These are phyloP conservation scores for Phytophthora fragariaefolia DNA, from an alignment of 352 stramenopile genomes.

Conservation along the genomic window DNA sequence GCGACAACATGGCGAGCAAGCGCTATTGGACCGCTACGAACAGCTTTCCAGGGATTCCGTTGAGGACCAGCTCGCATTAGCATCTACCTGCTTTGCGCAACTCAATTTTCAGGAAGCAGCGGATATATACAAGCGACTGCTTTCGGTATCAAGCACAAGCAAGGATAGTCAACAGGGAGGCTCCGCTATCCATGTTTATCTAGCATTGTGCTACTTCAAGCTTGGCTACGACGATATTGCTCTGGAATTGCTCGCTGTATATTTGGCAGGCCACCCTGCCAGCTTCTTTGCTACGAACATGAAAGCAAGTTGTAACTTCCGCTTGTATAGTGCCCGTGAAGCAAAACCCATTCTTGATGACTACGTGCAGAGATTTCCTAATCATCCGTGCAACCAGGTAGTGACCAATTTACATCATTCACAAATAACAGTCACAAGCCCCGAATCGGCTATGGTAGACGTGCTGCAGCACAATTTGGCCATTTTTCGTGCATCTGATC, in stretches of 20 bases:
- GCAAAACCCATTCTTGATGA: constrained; percentile 86
- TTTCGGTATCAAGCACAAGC: constrained; percentile 23
- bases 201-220: constrained; percentile 80
- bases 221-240: constrained; percentile 77
- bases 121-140: constrained; percentile 76
- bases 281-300: constrained; percentile 81
- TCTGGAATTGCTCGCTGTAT: constrained; percentile 65
- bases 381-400: constrained; percentile 36
- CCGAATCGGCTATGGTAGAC: constrained; percentile 30
- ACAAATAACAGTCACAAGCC: background rate
- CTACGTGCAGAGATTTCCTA: constrained; percentile 61
- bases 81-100: constrained; percentile 50
- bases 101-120: constrained; percentile 70
- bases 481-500: constrained; percentile 49
- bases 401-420: background rate
- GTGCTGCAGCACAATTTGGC: constrained; percentile 61
- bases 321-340: constrained; percentile 58
- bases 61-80: constrained; percentile 52
- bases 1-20: constrained; percentile 57
- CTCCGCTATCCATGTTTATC: constrained; percentile 68
- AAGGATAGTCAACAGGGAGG: constrained; percentile 27
- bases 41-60: constrained; percentile 39
- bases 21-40: constrained; percentile 86
- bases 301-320: constrained; percentile 69
- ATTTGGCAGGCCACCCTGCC: constrained; percentile 51